Percentiles rank a stretch among this genome's conserved stretches.
Evolutionary conservation across 179 eudicot species (phyloP).

Genomic region (Beta corolliflora): DNA sequence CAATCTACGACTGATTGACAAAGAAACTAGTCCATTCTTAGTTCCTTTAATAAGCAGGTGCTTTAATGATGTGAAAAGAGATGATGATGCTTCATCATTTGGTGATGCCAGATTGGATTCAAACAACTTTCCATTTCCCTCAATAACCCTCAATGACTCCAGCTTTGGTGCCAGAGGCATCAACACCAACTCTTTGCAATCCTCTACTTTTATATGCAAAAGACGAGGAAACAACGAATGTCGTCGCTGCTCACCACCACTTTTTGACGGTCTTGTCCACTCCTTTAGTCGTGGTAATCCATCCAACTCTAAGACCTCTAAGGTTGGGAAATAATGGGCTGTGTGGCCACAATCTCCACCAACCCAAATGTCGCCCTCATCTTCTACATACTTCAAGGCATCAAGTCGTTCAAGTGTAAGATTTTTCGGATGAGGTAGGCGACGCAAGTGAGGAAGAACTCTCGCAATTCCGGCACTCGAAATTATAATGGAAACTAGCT

Average conservation of each 20-base stretch:
- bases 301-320: too few relatives aligned
- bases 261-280: neutral
- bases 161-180: constrained; percentile 16
- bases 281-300: neutral
- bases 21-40: too few relatives aligned
- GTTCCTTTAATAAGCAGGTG: neutral
- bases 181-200: neutral
- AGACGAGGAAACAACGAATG: neutral
- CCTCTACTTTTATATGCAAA: neutral
- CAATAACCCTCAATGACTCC: neutral
- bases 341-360: too few relatives aligned
- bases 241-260: neutral
- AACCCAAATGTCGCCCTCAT: too few relatives aligned
- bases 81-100: neutral
- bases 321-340: too few relatives aligned
- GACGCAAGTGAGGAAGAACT: constrained; percentile 10
- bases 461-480: neutral
- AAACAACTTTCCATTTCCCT: neutral
- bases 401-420: neutral
- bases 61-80: neutral
- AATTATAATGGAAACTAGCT: neutral
- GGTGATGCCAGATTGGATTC: too few relatives aligned
- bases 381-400: constrained; percentile 13
- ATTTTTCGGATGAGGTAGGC: neutral
- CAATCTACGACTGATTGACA: neutral